Evolutionary conservation across 306 rosid species (phyloP).

Genomic region (Glycine latifolia): DNA sequence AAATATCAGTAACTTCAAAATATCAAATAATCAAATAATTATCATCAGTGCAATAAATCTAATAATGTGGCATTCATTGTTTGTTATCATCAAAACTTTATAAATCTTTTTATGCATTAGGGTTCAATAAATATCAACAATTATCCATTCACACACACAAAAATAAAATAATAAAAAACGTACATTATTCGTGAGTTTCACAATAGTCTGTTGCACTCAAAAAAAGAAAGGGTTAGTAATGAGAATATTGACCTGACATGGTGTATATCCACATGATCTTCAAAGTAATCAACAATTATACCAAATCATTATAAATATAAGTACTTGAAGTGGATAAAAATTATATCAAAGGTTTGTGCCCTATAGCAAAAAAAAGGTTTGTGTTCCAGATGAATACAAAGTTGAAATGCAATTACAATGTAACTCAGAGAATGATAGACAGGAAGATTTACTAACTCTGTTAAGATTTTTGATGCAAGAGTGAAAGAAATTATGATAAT

Average conservation of each 20-base stretch:
- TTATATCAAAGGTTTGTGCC: constrained; percentile 25
- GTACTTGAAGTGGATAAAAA: constrained; percentile 8
- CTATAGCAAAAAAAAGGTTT: not conserved
- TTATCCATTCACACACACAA: too few species aligned
- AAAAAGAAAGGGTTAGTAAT: constrained; percentile 8
- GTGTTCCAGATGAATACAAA: constrained; percentile 6
- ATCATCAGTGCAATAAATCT: too few species aligned
- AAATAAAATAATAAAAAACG: too few species aligned
- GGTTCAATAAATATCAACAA: too few species aligned
- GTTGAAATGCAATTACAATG: constrained; percentile 17
- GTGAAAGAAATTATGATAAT: constrained; percentile 9
- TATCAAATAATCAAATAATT: too few species aligned
- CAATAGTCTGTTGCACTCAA: constrained; percentile 12
- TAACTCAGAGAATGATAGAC: constrained; percentile 6
- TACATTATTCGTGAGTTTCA: not conserved
- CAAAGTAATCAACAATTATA: constrained; percentile 16
- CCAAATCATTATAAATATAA: not conserved
- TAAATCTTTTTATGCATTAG: too few species aligned
- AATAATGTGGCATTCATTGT: too few species aligned
- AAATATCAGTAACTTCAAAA: too few species aligned
- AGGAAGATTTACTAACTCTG: constrained; percentile 7
- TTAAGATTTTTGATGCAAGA: not conserved
- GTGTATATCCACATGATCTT: not conserved
- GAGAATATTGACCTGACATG: not conserved
- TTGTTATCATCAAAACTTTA: too few species aligned